Evolutionary conservation across 805 yeast species (phyloP).

Genomic region (Lipomyces chichibuensis): DNA sequence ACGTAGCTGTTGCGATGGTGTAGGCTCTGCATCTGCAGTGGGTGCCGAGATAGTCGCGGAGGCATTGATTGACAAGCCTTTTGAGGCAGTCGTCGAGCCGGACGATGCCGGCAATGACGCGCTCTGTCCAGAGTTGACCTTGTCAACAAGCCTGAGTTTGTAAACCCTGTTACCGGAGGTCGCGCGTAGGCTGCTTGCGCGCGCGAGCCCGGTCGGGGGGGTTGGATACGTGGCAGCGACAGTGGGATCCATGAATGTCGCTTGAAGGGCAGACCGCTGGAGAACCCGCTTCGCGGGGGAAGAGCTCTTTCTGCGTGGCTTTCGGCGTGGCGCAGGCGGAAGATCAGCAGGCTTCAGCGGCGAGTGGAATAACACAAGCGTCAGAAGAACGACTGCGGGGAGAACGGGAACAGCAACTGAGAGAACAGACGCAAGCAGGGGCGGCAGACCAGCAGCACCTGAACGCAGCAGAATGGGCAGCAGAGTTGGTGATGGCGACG

Average conservation of each 20-base stretch:
- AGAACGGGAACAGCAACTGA: slow-evolving; percentile 29
- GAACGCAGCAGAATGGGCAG: slow-evolving; percentile 25
- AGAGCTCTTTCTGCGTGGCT: not conserved
- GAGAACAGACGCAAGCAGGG: slow-evolving; percentile 27
- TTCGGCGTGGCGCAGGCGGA: not conserved
- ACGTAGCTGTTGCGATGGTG: slow-evolving; percentile 1
- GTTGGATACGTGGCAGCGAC: slow-evolving; percentile 10
- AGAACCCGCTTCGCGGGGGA: not conserved
- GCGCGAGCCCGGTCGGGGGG: slow-evolving; percentile 14
- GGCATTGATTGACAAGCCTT: not conserved
- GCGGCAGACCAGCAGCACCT: slow-evolving; percentile 14
- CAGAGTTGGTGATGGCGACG: slow-evolving; percentile 21
- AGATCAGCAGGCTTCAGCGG: slow-evolving; percentile 8
- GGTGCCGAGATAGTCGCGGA: slow-evolving; percentile 13
- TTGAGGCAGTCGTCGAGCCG: not conserved
- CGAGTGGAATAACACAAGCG: slow-evolving; percentile 12
- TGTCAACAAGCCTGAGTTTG: slow-evolving; percentile 31
- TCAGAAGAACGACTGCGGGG: slow-evolving; percentile 17
- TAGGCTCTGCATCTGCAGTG: not conserved
- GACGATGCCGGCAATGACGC: slow-evolving; percentile 4
- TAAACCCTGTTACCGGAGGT: slow-evolving; percentile 29
- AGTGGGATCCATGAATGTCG: not conserved
- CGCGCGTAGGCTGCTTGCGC: slow-evolving; percentile 26
- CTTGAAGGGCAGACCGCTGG: not conserved
- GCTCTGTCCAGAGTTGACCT: slow-evolving; percentile 16